These are phyloP conservation scores for Vachellia collinsii DNA, from an alignment of 306 rosid species.

Conservation along the genomic window DNA sequence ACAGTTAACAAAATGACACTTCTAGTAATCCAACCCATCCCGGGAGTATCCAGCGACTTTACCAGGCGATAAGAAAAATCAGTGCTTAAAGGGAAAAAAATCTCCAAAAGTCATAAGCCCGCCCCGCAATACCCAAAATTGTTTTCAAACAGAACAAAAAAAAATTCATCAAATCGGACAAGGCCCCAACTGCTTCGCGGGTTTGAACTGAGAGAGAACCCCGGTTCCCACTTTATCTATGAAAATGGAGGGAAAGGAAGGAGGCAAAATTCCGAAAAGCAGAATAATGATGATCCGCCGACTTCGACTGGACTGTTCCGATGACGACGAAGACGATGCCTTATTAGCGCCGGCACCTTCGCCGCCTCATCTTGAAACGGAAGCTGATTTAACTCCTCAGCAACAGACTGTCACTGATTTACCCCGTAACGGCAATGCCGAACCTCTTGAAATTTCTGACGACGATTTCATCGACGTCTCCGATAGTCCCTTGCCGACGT, in stretches of 20 bases:
- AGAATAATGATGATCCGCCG: constrained; percentile 64
- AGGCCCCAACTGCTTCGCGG: not conserved
- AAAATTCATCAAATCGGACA: too few species aligned
- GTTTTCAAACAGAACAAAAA: too few species aligned
- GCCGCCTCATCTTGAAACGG: constrained; percentile 8
- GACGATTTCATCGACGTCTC: constrained; percentile 68
- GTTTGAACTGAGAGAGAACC: not conserved
- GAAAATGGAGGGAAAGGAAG: constrained; percentile 3
- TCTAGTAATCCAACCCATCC: too few species aligned
- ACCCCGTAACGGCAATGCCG: constrained; percentile 31
- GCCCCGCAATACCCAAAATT: too few species aligned
- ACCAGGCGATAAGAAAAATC: too few species aligned
- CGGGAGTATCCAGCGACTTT: too few species aligned
- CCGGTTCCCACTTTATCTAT: constrained; percentile 27
- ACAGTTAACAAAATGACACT: too few species aligned
- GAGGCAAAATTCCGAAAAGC: constrained; percentile 8
- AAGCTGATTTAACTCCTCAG: constrained; percentile 29
- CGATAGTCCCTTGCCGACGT: constrained; percentile 54
- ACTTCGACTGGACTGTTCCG: constrained; percentile 58
- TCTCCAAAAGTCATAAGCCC: too few species aligned
- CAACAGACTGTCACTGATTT: constrained; percentile 23
- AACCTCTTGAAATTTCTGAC: constrained; percentile 63
- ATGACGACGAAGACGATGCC: constrained; percentile 54
- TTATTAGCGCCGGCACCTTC: not conserved
- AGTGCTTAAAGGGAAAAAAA: too few species aligned